Evolutionary conservation across 2,329 filamentous ascomycete genomes (phyloP), one percentile per base, ranked within the genome.

Genomic region (Trichophaea hybrida): DNA sequence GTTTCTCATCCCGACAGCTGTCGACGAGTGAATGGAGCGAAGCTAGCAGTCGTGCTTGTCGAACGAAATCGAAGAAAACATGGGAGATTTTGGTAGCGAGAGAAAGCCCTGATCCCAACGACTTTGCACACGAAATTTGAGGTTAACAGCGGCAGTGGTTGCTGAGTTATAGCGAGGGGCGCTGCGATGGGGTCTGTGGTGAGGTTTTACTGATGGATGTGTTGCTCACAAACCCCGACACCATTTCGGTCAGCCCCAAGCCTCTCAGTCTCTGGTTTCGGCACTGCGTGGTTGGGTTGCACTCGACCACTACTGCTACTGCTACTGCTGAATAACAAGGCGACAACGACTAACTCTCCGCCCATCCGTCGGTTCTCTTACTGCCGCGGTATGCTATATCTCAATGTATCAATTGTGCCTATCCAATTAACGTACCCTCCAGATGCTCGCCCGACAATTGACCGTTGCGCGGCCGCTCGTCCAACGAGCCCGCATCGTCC

Each of bases 121-220:
- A 61, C 24, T 37, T n/a, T 37, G 56, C 56, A 50, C 57, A 61
- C 50, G 55, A 54, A 55, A 40, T 64, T 61, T 63, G 51, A 51
- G 44, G 61, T 60, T 46, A 56, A 24, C 33, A 52, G 50, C 51
- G 57, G 55, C 35, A 4, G 51, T 65, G 55, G 61, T 62, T 61
- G 63, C 46, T 24, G 64, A 65, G 64, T 62, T 67, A 67, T 61
- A 37, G 51, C 58, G 52, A 58, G 61, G 48, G 53, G 55, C 53
- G 61, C n/a, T 24, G 43, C 53, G 56, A 60, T 59, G 61, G 51
- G 43, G 60, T 61, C 58, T 38, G 53, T 58, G 62, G 55, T 55
- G 55, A 60, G 62, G 59, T 60, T 62, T 60, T 57, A 58, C 54
- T 63, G 60, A 59, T 63, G 51, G 34, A 15, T 34, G 31, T 34